Conservation (phyloP, 345 rosid species). For the Murraya paniculata region DNA sequence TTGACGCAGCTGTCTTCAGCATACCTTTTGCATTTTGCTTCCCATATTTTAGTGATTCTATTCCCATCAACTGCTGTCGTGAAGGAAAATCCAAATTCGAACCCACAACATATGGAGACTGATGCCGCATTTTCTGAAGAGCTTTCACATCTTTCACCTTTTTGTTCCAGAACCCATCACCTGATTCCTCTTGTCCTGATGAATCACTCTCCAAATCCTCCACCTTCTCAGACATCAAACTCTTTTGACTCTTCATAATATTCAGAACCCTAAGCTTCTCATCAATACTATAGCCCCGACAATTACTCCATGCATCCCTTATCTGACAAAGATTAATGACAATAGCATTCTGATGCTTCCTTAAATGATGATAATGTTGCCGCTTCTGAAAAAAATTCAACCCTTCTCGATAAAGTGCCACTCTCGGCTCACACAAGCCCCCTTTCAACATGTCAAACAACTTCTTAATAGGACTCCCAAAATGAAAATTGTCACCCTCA, state of each 20-base stretch:
- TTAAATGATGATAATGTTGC: constrained; percentile 74
- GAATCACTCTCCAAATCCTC: constrained; percentile 65
- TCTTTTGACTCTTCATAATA: constrained; percentile 78
- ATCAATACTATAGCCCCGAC: constrained; percentile 76
- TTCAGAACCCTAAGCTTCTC: constrained; percentile 91
- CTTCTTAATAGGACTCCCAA: constrained; percentile 78
- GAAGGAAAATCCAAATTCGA: constrained; percentile 47
- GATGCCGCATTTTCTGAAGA: constrained; percentile 39
- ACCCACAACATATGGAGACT: constrained; percentile 37
- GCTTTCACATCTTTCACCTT: constrained; percentile 56
- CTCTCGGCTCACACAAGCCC: constrained; percentile 94
- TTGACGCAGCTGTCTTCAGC: constrained; percentile 51
- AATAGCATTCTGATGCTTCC: constrained; percentile 81
- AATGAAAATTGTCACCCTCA: constrained; percentile 74
- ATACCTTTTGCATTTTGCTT: constrained; percentile 63
- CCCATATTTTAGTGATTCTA: constrained; percentile 46
- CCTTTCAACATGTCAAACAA: constrained; percentile 89
- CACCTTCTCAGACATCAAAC: constrained; percentile 67
- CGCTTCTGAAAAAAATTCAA: constrained; percentile 61
- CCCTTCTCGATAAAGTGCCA: constrained; percentile 84
- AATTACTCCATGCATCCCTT: constrained; percentile 85
- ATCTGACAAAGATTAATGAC: constrained; percentile 74
- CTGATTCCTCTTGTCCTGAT: constrained; percentile 55
- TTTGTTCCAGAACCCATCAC: constrained; percentile 58
- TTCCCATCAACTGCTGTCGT: constrained; percentile 32